phyloP scores from a whole-genome alignment of 306 rosid species.

The Cercis canadensis region DNA sequence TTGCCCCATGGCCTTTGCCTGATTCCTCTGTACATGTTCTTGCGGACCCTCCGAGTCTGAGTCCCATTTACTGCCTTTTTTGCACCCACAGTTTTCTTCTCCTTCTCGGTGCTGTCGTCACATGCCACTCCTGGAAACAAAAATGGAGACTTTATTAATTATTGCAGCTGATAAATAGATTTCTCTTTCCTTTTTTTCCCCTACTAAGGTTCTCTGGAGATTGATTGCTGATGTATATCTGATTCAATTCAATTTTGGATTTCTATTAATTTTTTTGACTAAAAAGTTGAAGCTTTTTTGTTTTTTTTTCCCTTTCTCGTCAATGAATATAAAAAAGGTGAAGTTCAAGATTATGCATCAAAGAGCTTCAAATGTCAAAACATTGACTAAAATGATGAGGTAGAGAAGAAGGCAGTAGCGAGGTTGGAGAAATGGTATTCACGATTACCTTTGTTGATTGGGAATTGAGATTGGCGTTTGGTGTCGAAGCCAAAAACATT shows the following conservation, averaged over 20 bases:
- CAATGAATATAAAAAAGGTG: no score
- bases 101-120: constrained; percentile 31
- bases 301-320: neutral
- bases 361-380: neutral
- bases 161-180: no score
- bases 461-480: neutral
- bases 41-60: constrained; percentile 33
- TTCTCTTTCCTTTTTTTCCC: no score
- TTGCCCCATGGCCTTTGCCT: constrained; percentile 87
- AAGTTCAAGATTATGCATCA: no score
- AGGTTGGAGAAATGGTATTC: no score
- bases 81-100: constrained; percentile 30
- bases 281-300: constrained; percentile 6
- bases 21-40: constrained; percentile 76
- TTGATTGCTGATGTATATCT: neutral
- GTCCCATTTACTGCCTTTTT: neutral
- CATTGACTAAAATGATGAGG: neutral
- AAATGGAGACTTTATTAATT: no score
- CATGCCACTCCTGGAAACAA: neutral
- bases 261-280: neutral
- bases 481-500: constrained; percentile 62
- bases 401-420: neutral
- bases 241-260: neutral
- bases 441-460: constrained; percentile 31
- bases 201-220: no score